phyloP scores from a whole-genome alignment of 208 protist species.

The Leishmania turanica region DNA sequence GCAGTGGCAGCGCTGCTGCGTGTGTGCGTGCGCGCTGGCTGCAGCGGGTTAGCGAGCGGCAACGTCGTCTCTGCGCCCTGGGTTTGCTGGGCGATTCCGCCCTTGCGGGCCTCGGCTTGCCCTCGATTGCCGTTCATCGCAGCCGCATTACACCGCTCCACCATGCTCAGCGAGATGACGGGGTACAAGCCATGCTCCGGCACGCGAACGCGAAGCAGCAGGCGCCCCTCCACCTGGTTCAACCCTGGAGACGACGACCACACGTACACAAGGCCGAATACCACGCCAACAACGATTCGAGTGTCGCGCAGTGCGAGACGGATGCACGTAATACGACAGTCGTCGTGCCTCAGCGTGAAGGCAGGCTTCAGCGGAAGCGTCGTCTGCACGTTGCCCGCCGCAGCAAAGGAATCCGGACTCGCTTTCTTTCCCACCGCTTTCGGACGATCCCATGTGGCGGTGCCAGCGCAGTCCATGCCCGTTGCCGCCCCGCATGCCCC shows the following conservation, averaged over 20 bases:
- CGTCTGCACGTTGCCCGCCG: not conserved
- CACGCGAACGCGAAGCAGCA: conserved; percentile 59
- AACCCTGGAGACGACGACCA: conserved; percentile 71
- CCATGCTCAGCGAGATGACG: conserved; percentile 44
- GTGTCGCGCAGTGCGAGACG: conserved; percentile 55
- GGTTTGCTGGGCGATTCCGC: not conserved
- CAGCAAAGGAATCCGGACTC: not conserved
- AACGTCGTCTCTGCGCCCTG: not conserved
- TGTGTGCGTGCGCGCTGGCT: not conserved
- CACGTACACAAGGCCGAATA: conserved; percentile 65
- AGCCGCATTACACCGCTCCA: conserved; percentile 4
- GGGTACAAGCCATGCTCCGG: conserved; percentile 50
- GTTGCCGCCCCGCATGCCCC: not conserved
- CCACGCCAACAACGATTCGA: conserved; percentile 66
- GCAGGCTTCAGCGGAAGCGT: conserved; percentile 12
- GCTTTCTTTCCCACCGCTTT: not conserved
- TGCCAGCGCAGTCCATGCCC: not conserved
- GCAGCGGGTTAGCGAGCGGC: not conserved
- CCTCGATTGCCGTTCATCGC: not conserved
- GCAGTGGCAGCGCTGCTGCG: not conserved
- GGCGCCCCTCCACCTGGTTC: conserved; percentile 53
- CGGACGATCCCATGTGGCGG: not conserved
- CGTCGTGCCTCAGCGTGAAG: conserved; percentile 59
- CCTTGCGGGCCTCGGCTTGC: not conserved
- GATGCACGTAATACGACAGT: conserved; percentile 50